phyloP scores from a whole-genome alignment of 148 eudicot genomes.

The Euryodendron excelsum region DNA sequence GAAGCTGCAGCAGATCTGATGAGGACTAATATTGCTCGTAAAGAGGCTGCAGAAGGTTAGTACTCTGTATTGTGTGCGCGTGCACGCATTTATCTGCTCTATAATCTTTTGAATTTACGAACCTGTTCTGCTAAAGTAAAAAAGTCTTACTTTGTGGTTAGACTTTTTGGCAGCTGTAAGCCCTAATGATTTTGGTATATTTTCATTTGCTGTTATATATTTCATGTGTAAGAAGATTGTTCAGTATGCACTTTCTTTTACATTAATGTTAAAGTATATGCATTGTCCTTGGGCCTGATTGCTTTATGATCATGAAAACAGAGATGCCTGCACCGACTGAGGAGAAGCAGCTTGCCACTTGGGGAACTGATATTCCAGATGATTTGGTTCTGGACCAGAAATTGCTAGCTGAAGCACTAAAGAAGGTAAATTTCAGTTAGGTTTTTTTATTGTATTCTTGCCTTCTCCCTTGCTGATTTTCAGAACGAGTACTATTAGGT shows the following conservation, averaged over 20 bases:
- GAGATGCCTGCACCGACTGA: conserved; percentile 54
- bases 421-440: conserved; percentile 45
- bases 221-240: not conserved
- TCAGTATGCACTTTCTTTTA: not conserved
- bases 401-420: conserved; percentile 77
- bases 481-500: not conserved
- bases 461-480: no score
- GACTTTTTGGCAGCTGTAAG: not conserved
- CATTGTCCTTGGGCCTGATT: not conserved
- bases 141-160: no score
- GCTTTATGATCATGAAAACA: conserved; percentile 23
- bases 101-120: not conserved
- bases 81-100: not conserved
- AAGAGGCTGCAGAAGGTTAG: conserved; percentile 80
- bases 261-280: not conserved
- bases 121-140: not conserved
- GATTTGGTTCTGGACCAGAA: conserved; percentile 77
- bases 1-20: conserved; percentile 82
- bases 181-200: not conserved
- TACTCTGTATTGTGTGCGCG: conserved; percentile 1
- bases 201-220: not conserved
- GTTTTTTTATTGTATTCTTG: not conserved
- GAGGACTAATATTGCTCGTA: conserved; percentile 92
- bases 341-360: conserved; percentile 71
- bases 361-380: conserved; percentile 91